Percentiles rank a stretch among this genome's conserved stretches.
Conservation (phyloP, 2,329 filamentous ascomycete genomes). For the Colletotrichum coccodes region DNA sequence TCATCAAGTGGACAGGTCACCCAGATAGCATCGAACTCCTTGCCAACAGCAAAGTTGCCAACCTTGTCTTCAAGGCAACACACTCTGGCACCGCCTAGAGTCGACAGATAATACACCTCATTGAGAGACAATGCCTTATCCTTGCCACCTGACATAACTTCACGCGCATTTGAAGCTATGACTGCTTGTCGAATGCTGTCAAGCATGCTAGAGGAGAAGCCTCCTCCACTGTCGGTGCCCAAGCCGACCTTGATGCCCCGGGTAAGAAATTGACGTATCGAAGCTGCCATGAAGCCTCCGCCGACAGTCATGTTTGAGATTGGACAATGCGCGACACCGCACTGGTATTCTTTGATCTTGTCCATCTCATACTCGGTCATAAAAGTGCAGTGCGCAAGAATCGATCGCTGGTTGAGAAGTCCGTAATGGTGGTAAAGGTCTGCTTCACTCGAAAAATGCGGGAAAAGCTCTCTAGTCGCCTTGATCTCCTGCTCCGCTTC, state of each 20-base stretch:
- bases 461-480: slow-evolving; percentile 65
- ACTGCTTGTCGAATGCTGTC: slow-evolving; percentile 68
- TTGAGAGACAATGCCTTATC: slow-evolving; percentile 58
- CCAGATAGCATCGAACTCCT: slow-evolving; percentile 70
- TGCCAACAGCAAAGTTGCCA: slow-evolving; percentile 67
- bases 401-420: slow-evolving; percentile 63
- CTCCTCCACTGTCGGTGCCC: slow-evolving; percentile 72
- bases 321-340: slow-evolving; percentile 74
- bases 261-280: slow-evolving; percentile 65
- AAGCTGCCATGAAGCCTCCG: slow-evolving; percentile 71
- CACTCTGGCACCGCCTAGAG: slow-evolving; percentile 68
- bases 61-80: slow-evolving; percentile 63
- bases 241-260: slow-evolving; percentile 72
- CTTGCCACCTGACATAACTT: slow-evolving; percentile 49
- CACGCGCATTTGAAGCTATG: slow-evolving; percentile 61
- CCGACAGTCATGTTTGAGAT: slow-evolving; percentile 72
- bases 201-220: slow-evolving; percentile 69
- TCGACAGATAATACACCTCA: slow-evolving; percentile 69
- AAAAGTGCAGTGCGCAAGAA: slow-evolving; percentile 75
- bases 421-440: slow-evolving; percentile 68
- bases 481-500: slow-evolving; percentile 70
- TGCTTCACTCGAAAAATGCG: slow-evolving; percentile 63
- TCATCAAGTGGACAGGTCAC: slow-evolving; percentile 50
- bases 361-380: slow-evolving; percentile 66
- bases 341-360: slow-evolving; percentile 56